These are phyloP conservation scores for Verticillium dahliae DNA, from an alignment of 2,329 filamentous ascomycete species.

Conservation along the genomic window DNA sequence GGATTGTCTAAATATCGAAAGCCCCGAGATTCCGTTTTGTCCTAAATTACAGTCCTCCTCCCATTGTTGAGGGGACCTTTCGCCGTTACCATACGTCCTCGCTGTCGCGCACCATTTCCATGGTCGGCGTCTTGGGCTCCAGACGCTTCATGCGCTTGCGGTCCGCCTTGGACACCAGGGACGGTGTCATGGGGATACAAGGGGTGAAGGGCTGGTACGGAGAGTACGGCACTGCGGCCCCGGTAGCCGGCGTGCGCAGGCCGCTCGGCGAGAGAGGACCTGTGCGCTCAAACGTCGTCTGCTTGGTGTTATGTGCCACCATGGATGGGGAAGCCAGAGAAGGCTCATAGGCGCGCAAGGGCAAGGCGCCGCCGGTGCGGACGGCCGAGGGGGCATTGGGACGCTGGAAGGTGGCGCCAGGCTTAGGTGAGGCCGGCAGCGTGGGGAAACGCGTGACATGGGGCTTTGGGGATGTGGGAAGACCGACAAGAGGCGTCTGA, in stretches of 20 bases:
- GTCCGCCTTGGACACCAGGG: constrained; percentile 63
- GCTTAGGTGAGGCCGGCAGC: constrained; percentile 43
- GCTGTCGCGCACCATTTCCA: constrained; percentile 53
- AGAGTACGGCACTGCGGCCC: constrained; percentile 61
- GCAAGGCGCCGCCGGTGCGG: constrained; percentile 49
- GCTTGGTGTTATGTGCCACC: constrained; percentile 45
- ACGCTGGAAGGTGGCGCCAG: constrained; percentile 41
- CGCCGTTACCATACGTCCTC: constrained; percentile 56
- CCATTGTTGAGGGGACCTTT: not conserved
- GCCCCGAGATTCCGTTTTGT: not conserved
- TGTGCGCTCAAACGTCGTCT: constrained; percentile 56
- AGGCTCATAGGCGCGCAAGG: constrained; percentile 57
- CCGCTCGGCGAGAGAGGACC: constrained; percentile 44
- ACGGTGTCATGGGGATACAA: constrained; percentile 70
- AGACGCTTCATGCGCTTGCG: constrained; percentile 61
- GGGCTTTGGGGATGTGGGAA: constrained; percentile 38
- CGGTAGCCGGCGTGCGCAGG: constrained; percentile 56
- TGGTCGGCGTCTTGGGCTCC: constrained; percentile 55
- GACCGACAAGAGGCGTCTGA: constrained; percentile 42
- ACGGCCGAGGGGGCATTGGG: constrained; percentile 45
- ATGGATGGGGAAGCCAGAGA: constrained; percentile 43
- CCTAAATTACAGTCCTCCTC: not conserved
- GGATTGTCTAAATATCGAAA: not conserved
- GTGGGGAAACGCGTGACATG: constrained; percentile 25
- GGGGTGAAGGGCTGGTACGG: constrained; percentile 77